Evolutionary conservation across 1,139 yeast species (phyloP), one percentile per base, ranked within the genome.

Genomic region (Kurtzmaniella quercitrusa): DNA sequence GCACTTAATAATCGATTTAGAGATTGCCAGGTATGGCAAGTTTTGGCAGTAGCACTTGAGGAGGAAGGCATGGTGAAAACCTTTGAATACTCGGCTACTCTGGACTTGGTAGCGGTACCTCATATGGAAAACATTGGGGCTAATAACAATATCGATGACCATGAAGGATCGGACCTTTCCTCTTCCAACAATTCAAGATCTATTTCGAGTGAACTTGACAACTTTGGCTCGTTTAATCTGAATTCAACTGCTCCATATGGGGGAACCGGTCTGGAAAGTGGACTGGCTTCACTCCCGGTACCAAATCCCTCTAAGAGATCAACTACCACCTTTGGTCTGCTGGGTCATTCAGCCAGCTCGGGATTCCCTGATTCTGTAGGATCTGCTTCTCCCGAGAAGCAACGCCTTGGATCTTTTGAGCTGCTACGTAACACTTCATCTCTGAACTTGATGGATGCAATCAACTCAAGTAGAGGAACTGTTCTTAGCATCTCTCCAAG

Each of bases 1-100:
- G 75, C 74, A 0, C 65, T 71, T 39, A 83, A 74, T 1, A 73
- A 73, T 12, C 63, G 73, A 44, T 70, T 67, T 46, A 63, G 88
- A 45, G 85, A 83, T 42, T 72, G 85, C 42, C 90, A 84, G 56
- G 73, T 82, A 0, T 86, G 95, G 95, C 65, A 74, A 46, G 71
- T 83, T n/a, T 62, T 86, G 3, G 78, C 79, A 2, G 77, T 75
- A 15, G 71, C 83, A 12, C 60, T 85, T 2, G 66, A 68, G 12
- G 77, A 80, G 56, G 79, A 78, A 18, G 41, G 38, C 3, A 25
- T 18, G 39, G 37, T 37, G 15, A 36, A 33, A 16, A 36, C 42
- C 27, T 36, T 34, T 27, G 29, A 29, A n/a, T 19, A 33, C 17
- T 15, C 16, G 40, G 6, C 27, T 15, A 14, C 38, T n/a, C 8